phyloP scores from a whole-genome alignment of 495 filamentous ascomycete genomes.

The Neurospora sp. region DNA sequence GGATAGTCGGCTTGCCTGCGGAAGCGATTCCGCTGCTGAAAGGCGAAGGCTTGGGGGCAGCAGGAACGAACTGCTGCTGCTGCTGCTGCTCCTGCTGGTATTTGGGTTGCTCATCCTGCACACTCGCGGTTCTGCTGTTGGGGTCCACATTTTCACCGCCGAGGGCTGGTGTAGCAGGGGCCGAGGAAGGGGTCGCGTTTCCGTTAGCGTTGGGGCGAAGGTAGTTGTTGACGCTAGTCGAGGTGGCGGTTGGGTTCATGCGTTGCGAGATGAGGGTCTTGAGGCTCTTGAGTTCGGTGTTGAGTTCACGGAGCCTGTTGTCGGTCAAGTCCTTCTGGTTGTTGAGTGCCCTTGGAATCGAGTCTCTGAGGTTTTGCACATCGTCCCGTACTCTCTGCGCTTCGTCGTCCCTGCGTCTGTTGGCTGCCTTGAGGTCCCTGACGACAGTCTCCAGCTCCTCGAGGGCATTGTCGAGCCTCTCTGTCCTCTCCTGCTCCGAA shows the following conservation, averaged over 20 bases:
- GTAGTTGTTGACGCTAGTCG: constrained; percentile 23
- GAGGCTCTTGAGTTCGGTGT: constrained; percentile 81
- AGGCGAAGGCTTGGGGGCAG: constrained; percentile 22
- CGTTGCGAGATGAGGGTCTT: constrained; percentile 79
- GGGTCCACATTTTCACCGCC: constrained; percentile 12
- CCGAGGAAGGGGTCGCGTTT: constrained; percentile 16
- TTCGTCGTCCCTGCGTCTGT: constrained; percentile 73
- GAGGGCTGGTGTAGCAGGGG: constrained; percentile 22
- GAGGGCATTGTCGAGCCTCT: constrained; percentile 73
- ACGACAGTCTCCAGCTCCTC: constrained; percentile 77
- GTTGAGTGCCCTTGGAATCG: constrained; percentile 79
- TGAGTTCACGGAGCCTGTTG: constrained; percentile 69
- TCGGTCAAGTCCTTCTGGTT: constrained; percentile 80
- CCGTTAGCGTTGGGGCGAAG: constrained; percentile 28
- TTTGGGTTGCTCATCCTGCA: constrained; percentile 28
- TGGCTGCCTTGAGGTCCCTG: constrained; percentile 65
- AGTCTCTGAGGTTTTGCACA: constrained; percentile 66
- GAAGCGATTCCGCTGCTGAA: constrained; percentile 26
- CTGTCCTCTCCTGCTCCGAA: constrained; percentile 74
- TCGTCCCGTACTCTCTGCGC: constrained; percentile 77
- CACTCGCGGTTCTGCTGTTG: constrained; percentile 15
- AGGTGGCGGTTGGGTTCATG: constrained; percentile 45
- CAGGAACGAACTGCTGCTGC: constrained; percentile 9
- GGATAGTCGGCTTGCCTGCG: constrained; percentile 59
- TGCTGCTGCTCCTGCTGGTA: constrained; percentile 25